Percentiles rank a stretch among this genome's conserved stretches.
phyloP scores from a whole-genome alignment of 2,329 filamentous ascomycete species.

The Arthroderma sp. region DNA sequence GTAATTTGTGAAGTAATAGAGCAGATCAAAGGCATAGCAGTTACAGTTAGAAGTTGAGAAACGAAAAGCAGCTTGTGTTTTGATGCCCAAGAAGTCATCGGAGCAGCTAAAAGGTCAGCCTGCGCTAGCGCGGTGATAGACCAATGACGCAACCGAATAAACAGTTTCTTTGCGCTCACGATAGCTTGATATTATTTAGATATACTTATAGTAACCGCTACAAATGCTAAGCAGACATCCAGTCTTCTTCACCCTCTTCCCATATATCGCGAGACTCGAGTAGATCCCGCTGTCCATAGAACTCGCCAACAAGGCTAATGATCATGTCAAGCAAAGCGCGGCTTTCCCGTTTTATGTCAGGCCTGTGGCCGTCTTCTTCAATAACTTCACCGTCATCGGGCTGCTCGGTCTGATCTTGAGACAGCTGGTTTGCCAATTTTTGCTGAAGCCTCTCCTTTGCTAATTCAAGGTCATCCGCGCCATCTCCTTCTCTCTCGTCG shows the following conservation, averaged over 20 bases:
- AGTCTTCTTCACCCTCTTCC: constrained; percentile 17
- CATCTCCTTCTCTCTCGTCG: neutral
- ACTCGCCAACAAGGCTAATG: constrained; percentile 71
- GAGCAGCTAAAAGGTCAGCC: too few species aligned
- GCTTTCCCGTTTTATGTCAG: constrained; percentile 14
- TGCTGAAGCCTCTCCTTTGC: constrained; percentile 36
- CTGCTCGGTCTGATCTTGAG: neutral
- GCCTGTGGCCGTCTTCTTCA: constrained; percentile 33
- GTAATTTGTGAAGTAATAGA: too few species aligned
- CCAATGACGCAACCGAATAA: too few species aligned
- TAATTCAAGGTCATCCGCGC: constrained; percentile 31
- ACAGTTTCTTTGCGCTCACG: too few species aligned
- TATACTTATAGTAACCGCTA: too few species aligned
- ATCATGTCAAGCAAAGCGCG: constrained; percentile 83
- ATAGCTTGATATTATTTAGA: too few species aligned
- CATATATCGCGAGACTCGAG: constrained; percentile 56
- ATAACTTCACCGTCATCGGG: constrained; percentile 2
- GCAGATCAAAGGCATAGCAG: too few species aligned
- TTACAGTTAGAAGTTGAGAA: too few species aligned
- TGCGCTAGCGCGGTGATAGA: too few species aligned
- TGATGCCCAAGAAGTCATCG: too few species aligned
- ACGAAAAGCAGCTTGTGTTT: too few species aligned
- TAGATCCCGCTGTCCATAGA: constrained; percentile 79
- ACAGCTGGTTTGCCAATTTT: constrained; percentile 15
- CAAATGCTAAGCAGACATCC: neutral